These are phyloP conservation scores for Ophiocordyceps australis DNA, from an alignment of 2,329 filamentous ascomycete genomes.

Conservation along the genomic window DNA sequence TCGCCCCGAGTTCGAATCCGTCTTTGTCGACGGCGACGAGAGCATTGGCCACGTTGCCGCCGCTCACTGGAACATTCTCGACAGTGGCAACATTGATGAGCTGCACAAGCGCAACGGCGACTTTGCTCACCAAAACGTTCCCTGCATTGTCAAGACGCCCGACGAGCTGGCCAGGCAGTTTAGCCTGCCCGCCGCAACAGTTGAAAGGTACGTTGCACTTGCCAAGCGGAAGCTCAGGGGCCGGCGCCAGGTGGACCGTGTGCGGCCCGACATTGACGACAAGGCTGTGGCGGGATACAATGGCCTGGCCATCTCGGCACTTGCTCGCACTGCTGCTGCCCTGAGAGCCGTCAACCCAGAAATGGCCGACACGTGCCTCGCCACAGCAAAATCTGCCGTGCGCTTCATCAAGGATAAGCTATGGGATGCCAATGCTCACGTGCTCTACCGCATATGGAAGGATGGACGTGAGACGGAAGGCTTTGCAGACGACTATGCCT, in stretches of 20 bases:
- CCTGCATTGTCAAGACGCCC: conserved; percentile 51
- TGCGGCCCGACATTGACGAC: conserved; percentile 63
- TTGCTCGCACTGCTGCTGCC: conserved; percentile 58
- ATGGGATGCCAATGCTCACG: conserved; percentile 44
- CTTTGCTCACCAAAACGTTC: conserved; percentile 83
- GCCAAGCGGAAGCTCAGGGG: conserved; percentile 51
- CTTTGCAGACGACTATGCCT: conserved; percentile 92
- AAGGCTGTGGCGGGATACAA: conserved; percentile 84
- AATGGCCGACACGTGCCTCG: conserved; percentile 40
- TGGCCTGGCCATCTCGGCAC: conserved; percentile 65
- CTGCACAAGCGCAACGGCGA: conserved; percentile 82
- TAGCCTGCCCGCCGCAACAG: conserved; percentile 49
- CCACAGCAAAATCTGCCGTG: conserved; percentile 49
- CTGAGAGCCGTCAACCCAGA: conserved; percentile 41
- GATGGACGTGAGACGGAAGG: conserved; percentile 46
- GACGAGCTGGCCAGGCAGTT: conserved; percentile 59
- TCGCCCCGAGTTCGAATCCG: conserved; percentile 61
- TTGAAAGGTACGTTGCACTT: conserved; percentile 45
- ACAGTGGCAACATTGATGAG: conserved; percentile 71
- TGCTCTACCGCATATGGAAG: conserved; percentile 58
- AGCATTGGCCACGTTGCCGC: conserved; percentile 58
- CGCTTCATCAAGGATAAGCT: conserved; percentile 55
- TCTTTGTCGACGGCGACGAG: conserved; percentile 32
- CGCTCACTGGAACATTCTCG: conserved; percentile 66
- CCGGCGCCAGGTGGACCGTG: conserved; percentile 56